A percentile compares a stretch with the other conserved stretches of the same genome.
Evolutionary conservation across 169 alveolate species (phyloP).

Genomic region (Cystoisospora suis): DNA sequence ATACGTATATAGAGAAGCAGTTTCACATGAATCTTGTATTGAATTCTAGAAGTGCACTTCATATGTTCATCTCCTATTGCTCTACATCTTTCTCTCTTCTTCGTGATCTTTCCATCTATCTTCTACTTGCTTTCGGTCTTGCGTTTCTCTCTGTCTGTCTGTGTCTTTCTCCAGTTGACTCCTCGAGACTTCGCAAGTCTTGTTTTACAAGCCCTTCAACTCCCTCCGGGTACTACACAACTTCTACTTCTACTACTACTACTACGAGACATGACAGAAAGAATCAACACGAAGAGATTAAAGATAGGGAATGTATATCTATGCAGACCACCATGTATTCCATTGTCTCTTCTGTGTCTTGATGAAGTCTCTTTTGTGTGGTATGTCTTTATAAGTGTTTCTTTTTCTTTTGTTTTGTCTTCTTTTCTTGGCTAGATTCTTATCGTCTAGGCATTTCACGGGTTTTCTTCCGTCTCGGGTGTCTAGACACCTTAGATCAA

Average conservation of each 20-base stretch:
- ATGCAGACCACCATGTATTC: not conserved
- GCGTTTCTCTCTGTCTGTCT: not conserved
- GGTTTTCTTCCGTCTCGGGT: conserved; percentile 30
- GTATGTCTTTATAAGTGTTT: not conserved
- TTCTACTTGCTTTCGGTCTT: too few relatives aligned
- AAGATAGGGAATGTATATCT: not conserved
- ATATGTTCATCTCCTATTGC: too few relatives aligned
- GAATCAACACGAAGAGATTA: too few relatives aligned
- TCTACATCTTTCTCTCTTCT: too few relatives aligned
- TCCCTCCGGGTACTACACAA: not conserved
- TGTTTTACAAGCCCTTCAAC: not conserved
- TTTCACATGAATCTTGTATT: too few relatives aligned
- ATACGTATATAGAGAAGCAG: too few relatives aligned
- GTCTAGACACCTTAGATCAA: not conserved
- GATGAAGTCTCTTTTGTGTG: not conserved
- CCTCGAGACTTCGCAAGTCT: conserved; percentile 6
- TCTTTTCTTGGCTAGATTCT: not conserved
- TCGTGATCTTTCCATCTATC: too few relatives aligned
- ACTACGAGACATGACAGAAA: too few relatives aligned
- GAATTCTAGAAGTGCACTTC: too few relatives aligned
- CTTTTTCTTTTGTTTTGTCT: not conserved
- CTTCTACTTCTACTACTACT: not conserved
- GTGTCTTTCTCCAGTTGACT: not conserved
- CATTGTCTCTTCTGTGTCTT: not conserved
- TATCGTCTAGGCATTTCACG: not conserved